These are phyloP conservation scores for Beta macrorhiza DNA, from an alignment of 179 eudicot genomes.

Conservation along the genomic window DNA sequence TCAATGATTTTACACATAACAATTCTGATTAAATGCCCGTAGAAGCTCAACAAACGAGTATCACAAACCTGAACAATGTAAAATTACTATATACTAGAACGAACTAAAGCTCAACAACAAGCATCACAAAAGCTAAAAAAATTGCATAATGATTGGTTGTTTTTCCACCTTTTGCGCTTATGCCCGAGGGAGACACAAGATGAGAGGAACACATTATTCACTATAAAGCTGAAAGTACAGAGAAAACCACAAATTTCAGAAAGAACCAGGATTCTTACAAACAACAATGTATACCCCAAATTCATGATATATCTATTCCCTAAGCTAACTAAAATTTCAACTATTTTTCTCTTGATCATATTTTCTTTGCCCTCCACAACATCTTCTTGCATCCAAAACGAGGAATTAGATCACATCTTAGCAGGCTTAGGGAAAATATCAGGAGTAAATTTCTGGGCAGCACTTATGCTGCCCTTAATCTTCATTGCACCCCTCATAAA, in stretches of 20 bases:
- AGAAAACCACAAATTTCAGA: conserved; percentile 18
- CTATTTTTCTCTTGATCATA: background rate
- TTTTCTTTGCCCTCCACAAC: background rate
- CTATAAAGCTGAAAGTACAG: conserved; percentile 9
- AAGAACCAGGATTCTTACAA: conserved; percentile 23
- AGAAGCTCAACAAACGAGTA: background rate
- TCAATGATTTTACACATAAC: background rate
- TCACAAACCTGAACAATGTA: background rate
- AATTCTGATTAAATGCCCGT: background rate
- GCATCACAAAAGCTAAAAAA: too few relatives aligned
- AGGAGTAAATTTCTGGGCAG: conserved; percentile 94
- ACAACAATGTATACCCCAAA: conserved; percentile 18
- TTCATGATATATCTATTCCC: conserved; percentile 3
- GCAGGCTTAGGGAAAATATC: conserved; percentile 97
- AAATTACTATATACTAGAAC: background rate
- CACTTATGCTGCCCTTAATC: conserved; percentile 86
- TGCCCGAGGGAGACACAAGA: background rate
- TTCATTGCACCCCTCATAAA: conserved; percentile 94
- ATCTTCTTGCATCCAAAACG: conserved; percentile 7
- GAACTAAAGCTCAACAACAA: background rate
- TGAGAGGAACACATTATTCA: background rate
- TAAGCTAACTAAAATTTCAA: background rate
- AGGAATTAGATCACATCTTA: conserved; percentile 58
- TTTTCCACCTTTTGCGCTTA: too few relatives aligned
- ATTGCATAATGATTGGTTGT: too few relatives aligned